Percentiles rank a stretch among this genome's conserved stretches.
Conservation (phyloP, 495 filamentous ascomycete species). For the Penicillium simplicissimum region DNA sequence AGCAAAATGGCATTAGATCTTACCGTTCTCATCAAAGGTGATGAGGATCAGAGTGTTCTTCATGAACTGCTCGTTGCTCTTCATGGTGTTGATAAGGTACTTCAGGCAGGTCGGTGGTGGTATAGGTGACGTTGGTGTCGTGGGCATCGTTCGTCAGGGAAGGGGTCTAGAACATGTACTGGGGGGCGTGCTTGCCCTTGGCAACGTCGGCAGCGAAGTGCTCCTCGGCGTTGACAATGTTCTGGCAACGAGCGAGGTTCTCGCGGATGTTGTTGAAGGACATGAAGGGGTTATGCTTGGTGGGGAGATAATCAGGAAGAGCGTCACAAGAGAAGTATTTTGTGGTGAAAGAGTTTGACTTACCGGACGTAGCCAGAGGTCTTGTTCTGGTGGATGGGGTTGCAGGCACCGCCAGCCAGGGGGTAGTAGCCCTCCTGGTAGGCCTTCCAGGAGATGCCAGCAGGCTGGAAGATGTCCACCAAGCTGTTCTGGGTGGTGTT, state of each 20-base stretch:
- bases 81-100: slow-evolving; percentile 35
- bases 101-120: slow-evolving; percentile 1
- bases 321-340: not conserved
- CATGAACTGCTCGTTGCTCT: slow-evolving; percentile 39
- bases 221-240: slow-evolving; percentile 20
- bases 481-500: slow-evolving; percentile 16
- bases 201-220: slow-evolving; percentile 16
- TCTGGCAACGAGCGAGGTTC: slow-evolving; percentile 13
- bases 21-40: slow-evolving; percentile 44
- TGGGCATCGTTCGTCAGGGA: slow-evolving; percentile 14
- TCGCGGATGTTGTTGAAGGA: slow-evolving; percentile 22
- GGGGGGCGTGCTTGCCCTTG: slow-evolving; percentile 8
- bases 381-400: slow-evolving; percentile 12
- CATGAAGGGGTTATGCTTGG: slow-evolving; percentile 22
- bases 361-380: slow-evolving; percentile 17
- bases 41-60: slow-evolving; percentile 40
- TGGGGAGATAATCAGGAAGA: not conserved
- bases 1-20: not conserved
- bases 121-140: slow-evolving; percentile 17
- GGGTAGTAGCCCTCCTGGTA: slow-evolving; percentile 17
- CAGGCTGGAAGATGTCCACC: slow-evolving; percentile 15
- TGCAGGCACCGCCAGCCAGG: slow-evolving; percentile 13
- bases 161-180: slow-evolving; percentile 16
- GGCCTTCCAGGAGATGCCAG: slow-evolving; percentile 19
- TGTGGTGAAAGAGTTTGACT: not conserved